phyloP scores from a whole-genome alignment of 2,329 filamentous ascomycete genomes.

The Lachnellula subtilissima region DNA sequence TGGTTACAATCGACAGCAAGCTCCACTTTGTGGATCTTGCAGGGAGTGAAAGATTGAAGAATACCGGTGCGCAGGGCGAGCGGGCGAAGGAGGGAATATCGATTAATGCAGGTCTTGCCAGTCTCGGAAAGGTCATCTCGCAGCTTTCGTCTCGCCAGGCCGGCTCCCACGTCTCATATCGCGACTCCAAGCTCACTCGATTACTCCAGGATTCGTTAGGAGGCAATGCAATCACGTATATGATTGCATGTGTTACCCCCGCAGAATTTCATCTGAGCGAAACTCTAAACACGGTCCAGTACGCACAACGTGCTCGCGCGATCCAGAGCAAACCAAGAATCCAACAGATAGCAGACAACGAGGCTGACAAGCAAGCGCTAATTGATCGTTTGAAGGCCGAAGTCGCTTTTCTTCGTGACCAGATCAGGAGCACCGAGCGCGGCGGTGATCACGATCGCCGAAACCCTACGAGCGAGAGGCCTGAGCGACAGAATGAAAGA shows the following conservation, averaged over 20 bases:
- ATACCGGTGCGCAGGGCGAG: constrained; percentile 92
- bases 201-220: constrained; percentile 94
- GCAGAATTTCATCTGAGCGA: constrained; percentile 97
- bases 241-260: constrained; percentile 97
- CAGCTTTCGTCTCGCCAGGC: constrained; percentile 87
- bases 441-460: constrained; percentile 44
- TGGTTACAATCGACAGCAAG: constrained; percentile 93
- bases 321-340: constrained; percentile 98
- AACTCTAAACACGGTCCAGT: constrained; percentile 95
- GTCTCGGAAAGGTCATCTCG: constrained; percentile 95
- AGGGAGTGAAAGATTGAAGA: constrained; percentile 93
- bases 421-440: constrained; percentile 79
- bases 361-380: constrained; percentile 86
- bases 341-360: constrained; percentile 73
- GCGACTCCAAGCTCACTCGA: constrained; percentile 94
- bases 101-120: constrained; percentile 93
- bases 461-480: constrained; percentile 62
- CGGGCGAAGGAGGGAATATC: constrained; percentile 94
- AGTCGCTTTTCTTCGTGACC: constrained; percentile 87
- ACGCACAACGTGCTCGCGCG: constrained; percentile 89
- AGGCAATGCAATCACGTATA: constrained; percentile 96
- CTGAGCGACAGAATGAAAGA: constrained; percentile 75
- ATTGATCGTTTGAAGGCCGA: constrained; percentile 94
- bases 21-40: constrained; percentile 97
- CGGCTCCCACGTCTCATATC: constrained; percentile 91